These are phyloP conservation scores for Pistacia vera DNA, from an alignment of 345 rosid genomes.

Conservation along the genomic window DNA sequence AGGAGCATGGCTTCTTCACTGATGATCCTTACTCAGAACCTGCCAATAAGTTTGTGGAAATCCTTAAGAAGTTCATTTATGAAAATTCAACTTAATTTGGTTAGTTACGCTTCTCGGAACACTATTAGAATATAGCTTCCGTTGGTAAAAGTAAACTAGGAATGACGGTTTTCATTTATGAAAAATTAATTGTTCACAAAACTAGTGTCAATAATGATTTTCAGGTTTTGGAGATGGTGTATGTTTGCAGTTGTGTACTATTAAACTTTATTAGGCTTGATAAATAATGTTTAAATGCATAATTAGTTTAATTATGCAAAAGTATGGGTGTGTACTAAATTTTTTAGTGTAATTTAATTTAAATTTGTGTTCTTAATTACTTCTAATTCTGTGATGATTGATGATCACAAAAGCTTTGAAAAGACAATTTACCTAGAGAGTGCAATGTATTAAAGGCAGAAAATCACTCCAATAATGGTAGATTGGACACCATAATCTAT, in stretches of 20 bases:
- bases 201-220: too few species aligned
- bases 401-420: too few species aligned
- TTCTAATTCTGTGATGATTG: too few species aligned
- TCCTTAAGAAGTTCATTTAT: constrained; percentile 46
- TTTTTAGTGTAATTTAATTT: too few species aligned
- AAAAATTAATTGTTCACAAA: too few species aligned
- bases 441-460: background rate
- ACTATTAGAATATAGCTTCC: background rate
- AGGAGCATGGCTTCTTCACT: constrained; percentile 74
- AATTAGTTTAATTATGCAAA: background rate
- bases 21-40: constrained; percentile 55
- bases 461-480: background rate
- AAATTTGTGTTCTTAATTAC: too few species aligned
- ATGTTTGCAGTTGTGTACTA: too few species aligned
- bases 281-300: too few species aligned
- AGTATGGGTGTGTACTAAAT: too few species aligned
- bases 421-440: too few species aligned
- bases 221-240: too few species aligned
- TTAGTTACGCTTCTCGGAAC: background rate
- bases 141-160: background rate
- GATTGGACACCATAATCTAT: constrained; percentile 11
- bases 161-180: background rate
- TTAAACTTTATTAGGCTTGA: too few species aligned
- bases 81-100: constrained; percentile 25
- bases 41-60: constrained; percentile 36